A percentile compares a stretch with the other conserved stretches of the same genome.
Conservation (phyloP, 2,329 filamentous ascomycete genomes). For the Sclerotiophoma versabilis region DNA sequence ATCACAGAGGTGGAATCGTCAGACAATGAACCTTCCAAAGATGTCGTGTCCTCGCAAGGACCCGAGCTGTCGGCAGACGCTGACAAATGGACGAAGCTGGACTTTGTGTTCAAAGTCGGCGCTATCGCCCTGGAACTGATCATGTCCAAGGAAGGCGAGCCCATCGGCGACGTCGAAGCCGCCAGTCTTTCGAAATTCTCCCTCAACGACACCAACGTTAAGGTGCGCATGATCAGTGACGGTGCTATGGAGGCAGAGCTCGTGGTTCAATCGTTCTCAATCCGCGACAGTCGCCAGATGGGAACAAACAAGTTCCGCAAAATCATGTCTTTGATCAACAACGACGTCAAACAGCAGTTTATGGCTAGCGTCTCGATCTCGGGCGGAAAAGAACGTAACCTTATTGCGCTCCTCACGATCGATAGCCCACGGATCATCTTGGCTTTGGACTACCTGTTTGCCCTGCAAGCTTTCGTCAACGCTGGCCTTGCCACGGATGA, state of each 20-base stretch:
- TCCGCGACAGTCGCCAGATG: constrained; percentile 85
- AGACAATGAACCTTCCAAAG: constrained; percentile 52
- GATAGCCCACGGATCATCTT: constrained; percentile 96
- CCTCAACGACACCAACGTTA: constrained; percentile 88
- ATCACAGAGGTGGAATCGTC: constrained; percentile 49
- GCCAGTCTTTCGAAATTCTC: constrained; percentile 94
- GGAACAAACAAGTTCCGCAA: constrained; percentile 96
- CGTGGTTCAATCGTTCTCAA: constrained; percentile 91
- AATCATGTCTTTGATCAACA: constrained; percentile 97
- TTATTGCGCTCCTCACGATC: constrained; percentile 91
- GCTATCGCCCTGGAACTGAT: constrained; percentile 90
- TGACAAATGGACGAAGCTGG: constrained; percentile 89
- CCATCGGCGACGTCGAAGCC: constrained; percentile 77
- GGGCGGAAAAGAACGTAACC: constrained; percentile 77
- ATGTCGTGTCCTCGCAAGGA: constrained; percentile 55
- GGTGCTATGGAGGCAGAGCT: constrained; percentile 91
- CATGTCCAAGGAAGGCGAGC: constrained; percentile 74
- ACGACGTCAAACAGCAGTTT: constrained; percentile 89
- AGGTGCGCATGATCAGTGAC: constrained; percentile 91
- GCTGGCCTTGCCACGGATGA: constrained; percentile 67
- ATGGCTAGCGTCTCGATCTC: constrained; percentile 98
- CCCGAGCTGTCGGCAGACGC: constrained; percentile 74
- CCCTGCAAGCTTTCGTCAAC: constrained; percentile 82
- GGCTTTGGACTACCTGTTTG: constrained; percentile 93
- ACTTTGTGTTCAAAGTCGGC: constrained; percentile 87